Evolutionary conservation across 2,329 filamentous ascomycete species (phyloP).

Genomic region (Furcasterigmium furcatum): DNA sequence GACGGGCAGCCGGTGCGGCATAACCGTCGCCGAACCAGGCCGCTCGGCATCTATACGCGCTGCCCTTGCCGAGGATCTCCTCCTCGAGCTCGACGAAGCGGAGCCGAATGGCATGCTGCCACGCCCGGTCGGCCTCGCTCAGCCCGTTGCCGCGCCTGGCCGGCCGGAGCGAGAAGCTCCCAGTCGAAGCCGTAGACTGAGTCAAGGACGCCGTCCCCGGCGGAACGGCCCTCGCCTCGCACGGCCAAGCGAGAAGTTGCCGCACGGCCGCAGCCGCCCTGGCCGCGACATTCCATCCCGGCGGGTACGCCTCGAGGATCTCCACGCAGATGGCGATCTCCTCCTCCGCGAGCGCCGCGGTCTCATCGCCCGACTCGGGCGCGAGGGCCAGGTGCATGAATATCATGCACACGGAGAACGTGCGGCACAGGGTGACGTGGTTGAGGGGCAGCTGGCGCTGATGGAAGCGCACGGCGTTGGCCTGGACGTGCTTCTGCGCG

Average conservation of each 20-base stretch:
- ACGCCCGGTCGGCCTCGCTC: conserved; percentile 9
- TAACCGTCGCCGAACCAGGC: too few relatives aligned
- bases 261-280: conserved; percentile 29
- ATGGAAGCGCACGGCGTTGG: conserved; percentile 34
- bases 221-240: conserved; percentile 13
- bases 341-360: too few relatives aligned
- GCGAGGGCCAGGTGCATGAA: conserved; percentile 34
- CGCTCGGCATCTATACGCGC: too few relatives aligned
- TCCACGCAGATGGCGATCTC: conserved; percentile 27
- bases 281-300: conserved; percentile 28
- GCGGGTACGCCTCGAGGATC: conserved; percentile 33
- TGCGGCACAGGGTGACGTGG: conserved; percentile 34
- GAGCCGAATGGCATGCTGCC: conserved; percentile 13
- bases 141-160: too few relatives aligned
- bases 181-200: too few relatives aligned
- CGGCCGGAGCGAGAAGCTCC: too few relatives aligned
- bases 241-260: conserved; percentile 14
- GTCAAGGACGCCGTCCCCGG: too few relatives aligned
- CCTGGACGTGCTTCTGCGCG: conserved; percentile 37
- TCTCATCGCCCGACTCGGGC: too few relatives aligned
- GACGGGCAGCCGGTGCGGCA: too few relatives aligned
- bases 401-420: conserved; percentile 32
- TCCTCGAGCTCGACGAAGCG: conserved; percentile 21
- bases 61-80: conserved; percentile 26
- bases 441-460: conserved; percentile 40